These are phyloP conservation scores for Sistotremastrum niveocremeum DNA, from an alignment of 768 basidiomycete species.

Conservation along the genomic window DNA sequence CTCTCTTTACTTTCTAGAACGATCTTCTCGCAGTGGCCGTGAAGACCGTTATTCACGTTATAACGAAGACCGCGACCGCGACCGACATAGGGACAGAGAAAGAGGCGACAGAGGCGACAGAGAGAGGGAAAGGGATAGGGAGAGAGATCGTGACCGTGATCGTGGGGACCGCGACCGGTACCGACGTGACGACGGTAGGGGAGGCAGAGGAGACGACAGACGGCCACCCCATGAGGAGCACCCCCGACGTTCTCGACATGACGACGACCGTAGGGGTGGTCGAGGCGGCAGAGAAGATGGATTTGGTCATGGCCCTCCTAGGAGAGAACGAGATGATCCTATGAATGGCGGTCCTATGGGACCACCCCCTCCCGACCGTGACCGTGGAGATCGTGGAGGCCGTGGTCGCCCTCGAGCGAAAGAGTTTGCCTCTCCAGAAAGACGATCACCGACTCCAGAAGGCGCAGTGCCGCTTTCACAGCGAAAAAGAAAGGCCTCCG, in stretches of 20 bases:
- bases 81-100: conserved; percentile 21
- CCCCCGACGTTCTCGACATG: conserved; percentile 27
- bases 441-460: conserved; percentile 84
- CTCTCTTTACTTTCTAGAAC: conserved; percentile 28
- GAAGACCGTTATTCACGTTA: conserved; percentile 35
- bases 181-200: conserved; percentile 10
- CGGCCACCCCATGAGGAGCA: conserved; percentile 32
- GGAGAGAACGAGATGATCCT: conserved; percentile 5
- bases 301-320: conserved; percentile 1
- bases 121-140: conserved; percentile 9
- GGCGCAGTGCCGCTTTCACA: conserved; percentile 72
- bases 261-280: conserved; percentile 31
- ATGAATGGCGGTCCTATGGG: conserved; percentile 15
- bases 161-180: conserved; percentile 23
- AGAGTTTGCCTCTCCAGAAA: conserved; percentile 54
- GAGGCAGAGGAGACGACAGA: conserved; percentile 32
- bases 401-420: conserved; percentile 35
- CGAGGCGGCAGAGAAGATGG: conserved; percentile 25
- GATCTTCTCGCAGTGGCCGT: conserved; percentile 39
- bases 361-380: conserved; percentile 13
- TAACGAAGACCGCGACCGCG: conserved; percentile 39
- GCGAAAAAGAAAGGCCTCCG: conserved; percentile 76
- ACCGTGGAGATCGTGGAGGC: conserved; percentile 24
- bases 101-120: conserved; percentile 16
- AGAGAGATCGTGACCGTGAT: conserved; percentile 19